These are phyloP conservation scores for Leucocoprinus leucothites DNA, from an alignment of 768 basidiomycete species.

Conservation along the genomic window DNA sequence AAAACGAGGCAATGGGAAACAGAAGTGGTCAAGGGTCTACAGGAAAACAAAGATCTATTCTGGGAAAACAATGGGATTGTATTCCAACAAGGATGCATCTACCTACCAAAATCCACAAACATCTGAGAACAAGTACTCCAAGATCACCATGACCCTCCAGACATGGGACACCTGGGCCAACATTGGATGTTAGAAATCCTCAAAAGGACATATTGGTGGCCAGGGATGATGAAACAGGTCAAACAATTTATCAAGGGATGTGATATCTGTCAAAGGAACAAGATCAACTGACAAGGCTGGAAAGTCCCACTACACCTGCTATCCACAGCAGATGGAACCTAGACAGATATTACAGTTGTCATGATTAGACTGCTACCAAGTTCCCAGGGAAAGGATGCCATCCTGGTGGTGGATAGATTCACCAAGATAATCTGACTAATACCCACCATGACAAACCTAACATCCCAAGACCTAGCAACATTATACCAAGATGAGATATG, in stretches of 20 bases:
- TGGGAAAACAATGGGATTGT: too few relatives aligned
- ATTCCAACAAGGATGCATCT: too few relatives aligned
- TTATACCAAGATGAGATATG: neutral
- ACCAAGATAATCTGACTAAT: neutral
- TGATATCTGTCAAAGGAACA: neutral
- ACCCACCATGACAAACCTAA: neutral
- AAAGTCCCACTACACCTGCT: neutral
- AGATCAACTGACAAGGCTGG: neutral
- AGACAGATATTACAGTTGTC: neutral
- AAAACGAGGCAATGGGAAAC: too few relatives aligned
- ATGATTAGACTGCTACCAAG: neutral
- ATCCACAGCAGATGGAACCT: neutral
- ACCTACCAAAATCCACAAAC: too few relatives aligned
- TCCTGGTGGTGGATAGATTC: neutral
- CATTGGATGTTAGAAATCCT: too few relatives aligned
- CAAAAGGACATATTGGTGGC: neutral
- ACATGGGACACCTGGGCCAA: too few relatives aligned
- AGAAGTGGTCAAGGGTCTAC: too few relatives aligned
- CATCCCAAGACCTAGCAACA: neutral
- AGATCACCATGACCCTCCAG: too few relatives aligned
- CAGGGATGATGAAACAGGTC: neutral
- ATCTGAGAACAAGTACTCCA: too few relatives aligned
- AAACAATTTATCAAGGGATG: conserved; percentile 6
- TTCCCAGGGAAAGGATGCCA: neutral
- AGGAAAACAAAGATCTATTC: too few relatives aligned